Conservation (phyloP, 805 yeast species). For the Kodamaea nitidulidarum region DNA sequence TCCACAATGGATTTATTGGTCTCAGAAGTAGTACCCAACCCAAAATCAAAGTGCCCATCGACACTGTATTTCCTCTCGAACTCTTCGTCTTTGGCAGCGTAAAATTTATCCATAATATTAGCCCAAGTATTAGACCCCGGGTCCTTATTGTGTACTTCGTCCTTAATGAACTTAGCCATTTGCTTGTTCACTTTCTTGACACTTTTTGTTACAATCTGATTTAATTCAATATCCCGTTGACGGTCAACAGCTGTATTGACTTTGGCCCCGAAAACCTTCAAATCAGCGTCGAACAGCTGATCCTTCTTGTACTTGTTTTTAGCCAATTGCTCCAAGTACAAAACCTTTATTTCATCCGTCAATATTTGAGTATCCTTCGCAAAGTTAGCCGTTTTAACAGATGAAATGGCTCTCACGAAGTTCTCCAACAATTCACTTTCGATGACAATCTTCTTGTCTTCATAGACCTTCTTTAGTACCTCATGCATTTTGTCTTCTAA, state of each 20-base stretch:
- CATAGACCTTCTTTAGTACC: slow-evolving; percentile 37
- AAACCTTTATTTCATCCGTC: not conserved
- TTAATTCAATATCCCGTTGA: slow-evolving; percentile 35
- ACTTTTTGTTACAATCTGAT: slow-evolving; percentile 30
- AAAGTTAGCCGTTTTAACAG: slow-evolving; percentile 14
- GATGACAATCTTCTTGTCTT: slow-evolving; percentile 20
- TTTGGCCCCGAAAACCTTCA: slow-evolving; percentile 26
- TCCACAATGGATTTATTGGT: slow-evolving; percentile 39
- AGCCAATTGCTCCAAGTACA: slow-evolving; percentile 1
- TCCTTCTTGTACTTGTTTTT: slow-evolving; percentile 5
- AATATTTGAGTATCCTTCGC: slow-evolving; percentile 12
- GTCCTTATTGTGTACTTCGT: slow-evolving; percentile 33
- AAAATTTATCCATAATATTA: slow-evolving; percentile 14
- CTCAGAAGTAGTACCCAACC: slow-evolving; percentile 51
- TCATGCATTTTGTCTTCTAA: slow-evolving; percentile 47
- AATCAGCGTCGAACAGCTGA: slow-evolving; percentile 4
- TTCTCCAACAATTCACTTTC: slow-evolving; percentile 11
- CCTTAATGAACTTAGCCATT: slow-evolving; percentile 50
- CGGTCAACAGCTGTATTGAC: slow-evolving; percentile 36
- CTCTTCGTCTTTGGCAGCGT: slow-evolving; percentile 19
- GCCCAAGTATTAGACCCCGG: slow-evolving; percentile 17
- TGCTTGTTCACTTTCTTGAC: slow-evolving; percentile 44
- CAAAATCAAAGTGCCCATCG: slow-evolving; percentile 48
- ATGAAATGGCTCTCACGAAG: slow-evolving; percentile 11
- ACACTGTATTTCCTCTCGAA: slow-evolving; percentile 10